These are phyloP conservation scores for Alternaria sp. DNA, from an alignment of 2,329 filamentous ascomycete species.

Conservation along the genomic window DNA sequence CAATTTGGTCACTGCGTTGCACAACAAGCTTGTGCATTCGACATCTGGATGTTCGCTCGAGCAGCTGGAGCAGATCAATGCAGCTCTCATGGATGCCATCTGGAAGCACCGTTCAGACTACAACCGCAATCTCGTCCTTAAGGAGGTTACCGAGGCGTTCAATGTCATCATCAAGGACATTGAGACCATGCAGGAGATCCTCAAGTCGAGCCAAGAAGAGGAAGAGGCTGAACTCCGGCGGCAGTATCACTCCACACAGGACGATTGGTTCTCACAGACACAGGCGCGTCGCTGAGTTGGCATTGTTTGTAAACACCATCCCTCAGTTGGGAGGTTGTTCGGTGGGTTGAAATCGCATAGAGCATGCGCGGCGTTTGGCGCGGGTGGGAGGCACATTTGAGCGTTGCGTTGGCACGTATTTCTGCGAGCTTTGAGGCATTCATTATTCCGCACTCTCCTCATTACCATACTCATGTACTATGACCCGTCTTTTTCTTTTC, in stretches of 20 bases:
- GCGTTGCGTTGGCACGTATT: slow-evolving; percentile 4
- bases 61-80: slow-evolving; percentile 93
- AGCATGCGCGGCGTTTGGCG: slow-evolving; percentile 9
- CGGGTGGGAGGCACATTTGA: neutral
- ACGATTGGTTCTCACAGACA: slow-evolving; percentile 17
- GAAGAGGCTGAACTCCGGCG: slow-evolving; percentile 19
- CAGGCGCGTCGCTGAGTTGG: slow-evolving; percentile 9
- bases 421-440: neutral
- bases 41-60: slow-evolving; percentile 87
- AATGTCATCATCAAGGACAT: slow-evolving; percentile 79
- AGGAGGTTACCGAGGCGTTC: slow-evolving; percentile 72
- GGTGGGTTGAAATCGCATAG: neutral
- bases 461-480: slow-evolving; percentile 11
- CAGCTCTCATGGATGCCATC: slow-evolving; percentile 87
- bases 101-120: slow-evolving; percentile 83
- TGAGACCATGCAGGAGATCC: slow-evolving; percentile 59
- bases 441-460: neutral
- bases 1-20: slow-evolving; percentile 64
- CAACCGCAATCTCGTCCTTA: slow-evolving; percentile 80
- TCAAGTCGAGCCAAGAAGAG: slow-evolving; percentile 53
- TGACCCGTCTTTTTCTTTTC: neutral
- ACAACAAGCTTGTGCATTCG: slow-evolving; percentile 69
- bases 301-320: neutral
- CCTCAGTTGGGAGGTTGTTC: neutral
- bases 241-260: slow-evolving; percentile 14